A percentile compares a stretch with the other conserved stretches of the same genome.
phyloP scores from a whole-genome alignment of 2,329 filamentous ascomycete species.

The Diaporthe citri region DNA sequence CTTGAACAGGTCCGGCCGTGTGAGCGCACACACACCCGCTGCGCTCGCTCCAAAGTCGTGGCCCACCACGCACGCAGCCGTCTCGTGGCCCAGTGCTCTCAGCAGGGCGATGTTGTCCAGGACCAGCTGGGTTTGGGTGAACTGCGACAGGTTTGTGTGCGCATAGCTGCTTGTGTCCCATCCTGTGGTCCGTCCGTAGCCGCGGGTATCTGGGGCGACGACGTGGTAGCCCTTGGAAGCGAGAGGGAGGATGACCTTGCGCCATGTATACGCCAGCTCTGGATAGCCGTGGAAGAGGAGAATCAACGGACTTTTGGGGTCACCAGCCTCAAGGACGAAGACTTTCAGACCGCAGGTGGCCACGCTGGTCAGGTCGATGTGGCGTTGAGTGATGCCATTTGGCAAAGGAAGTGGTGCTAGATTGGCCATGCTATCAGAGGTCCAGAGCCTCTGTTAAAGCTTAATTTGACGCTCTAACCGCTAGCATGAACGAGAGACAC shows the following conservation, averaged over 20 bases:
- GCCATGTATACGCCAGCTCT: conserved; percentile 78
- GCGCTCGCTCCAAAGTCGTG: conserved; percentile 75
- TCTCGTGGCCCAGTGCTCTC: conserved; percentile 66
- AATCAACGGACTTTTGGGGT: conserved; percentile 63
- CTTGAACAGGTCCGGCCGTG: conserved; percentile 74
- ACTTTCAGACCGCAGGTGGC: conserved; percentile 68
- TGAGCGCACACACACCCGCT: conserved; percentile 69
- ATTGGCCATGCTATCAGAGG: no score
- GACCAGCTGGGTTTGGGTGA: conserved; percentile 24
- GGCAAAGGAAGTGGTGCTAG: conserved; percentile 56
- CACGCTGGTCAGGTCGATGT: conserved; percentile 59
- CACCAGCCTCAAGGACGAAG: conserved; percentile 70
- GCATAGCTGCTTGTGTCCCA: conserved; percentile 71
- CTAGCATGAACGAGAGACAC: no score
- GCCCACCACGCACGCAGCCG: conserved; percentile 65
- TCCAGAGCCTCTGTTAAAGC: no score
- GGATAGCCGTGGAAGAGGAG: conserved; percentile 76
- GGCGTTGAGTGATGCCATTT: conserved; percentile 65
- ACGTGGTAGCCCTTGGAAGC: conserved; percentile 72
- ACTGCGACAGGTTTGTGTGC: conserved; percentile 68
- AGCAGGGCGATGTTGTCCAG: conserved; percentile 59
- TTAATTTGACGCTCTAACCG: no score
- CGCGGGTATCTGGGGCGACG: conserved; percentile 76
- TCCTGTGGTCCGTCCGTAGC: conserved; percentile 75
- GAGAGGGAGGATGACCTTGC: conserved; percentile 71